phyloP scores from a whole-genome alignment of 768 basidiomycete species.

The Pseudohyphozyma bogoriensis region DNA sequence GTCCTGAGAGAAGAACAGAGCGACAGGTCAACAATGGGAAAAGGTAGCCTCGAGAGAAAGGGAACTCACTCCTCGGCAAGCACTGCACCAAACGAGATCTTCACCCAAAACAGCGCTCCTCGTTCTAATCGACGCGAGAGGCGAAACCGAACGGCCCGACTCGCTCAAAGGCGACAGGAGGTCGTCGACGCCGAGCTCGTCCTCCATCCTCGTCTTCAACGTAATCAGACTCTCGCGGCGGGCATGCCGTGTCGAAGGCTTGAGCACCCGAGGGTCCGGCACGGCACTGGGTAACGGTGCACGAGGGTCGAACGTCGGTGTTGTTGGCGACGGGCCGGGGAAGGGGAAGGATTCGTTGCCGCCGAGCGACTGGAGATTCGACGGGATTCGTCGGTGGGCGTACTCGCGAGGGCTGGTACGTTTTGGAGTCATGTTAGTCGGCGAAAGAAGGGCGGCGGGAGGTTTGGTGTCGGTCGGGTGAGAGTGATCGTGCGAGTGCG shows the following conservation, averaged over 20 bases:
- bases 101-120: conserved; percentile 12
- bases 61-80: background rate
- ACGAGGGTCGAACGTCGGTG: background rate
- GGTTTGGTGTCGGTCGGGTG: background rate
- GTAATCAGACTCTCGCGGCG: background rate
- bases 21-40: no score
- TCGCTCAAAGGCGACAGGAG: background rate
- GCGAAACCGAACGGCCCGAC: background rate
- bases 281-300: background rate
- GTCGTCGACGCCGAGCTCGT: conserved; percentile 7
- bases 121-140: background rate
- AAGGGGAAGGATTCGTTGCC: background rate
- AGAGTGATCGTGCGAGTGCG: background rate
- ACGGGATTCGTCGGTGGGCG: background rate
- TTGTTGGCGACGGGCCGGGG: background rate
- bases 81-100: conserved; percentile 14
- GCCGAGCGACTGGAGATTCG: background rate
- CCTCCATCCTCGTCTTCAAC: conserved; percentile 18
- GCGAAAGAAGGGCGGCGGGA: background rate
- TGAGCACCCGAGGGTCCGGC: background rate
- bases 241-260: background rate
- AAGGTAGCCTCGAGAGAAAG: no score
- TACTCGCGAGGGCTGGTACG: background rate
- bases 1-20: no score
- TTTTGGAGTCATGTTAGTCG: background rate